Base-by-base conservation (phyloP, 345 rosid species). In the Luvunga scandens region DNA sequence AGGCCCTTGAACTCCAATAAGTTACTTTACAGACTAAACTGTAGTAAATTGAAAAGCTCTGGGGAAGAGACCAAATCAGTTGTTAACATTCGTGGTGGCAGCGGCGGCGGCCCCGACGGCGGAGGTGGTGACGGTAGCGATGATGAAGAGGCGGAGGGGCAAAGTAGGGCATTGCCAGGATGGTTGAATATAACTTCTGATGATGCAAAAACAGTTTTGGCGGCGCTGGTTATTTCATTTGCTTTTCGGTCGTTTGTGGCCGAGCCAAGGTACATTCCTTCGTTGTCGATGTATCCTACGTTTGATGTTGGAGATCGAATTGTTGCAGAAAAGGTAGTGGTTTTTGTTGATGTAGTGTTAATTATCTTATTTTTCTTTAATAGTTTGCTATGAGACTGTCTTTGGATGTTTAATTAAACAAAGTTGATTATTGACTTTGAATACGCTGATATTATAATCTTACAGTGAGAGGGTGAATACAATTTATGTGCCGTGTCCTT, bases 271-370 rank as follows among this genome's bases (percentile, higher is more conserved):
- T 96, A 82, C 80, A 96, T 96, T 81, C 98, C 99, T 84, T 94
- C 98, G 71, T 80, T 96, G 90, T 96, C 98, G 38, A 96, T 96
- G 99, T 96, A 94, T 90, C 99, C 99, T 38, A 94, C 97, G 24
- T 94, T 96, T 82, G 97, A 94, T 86, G 97, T 92, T 33, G 98
- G 99, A 69, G 99, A 96, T 75, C 89, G 97, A 81, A 80, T 94
- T 72, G 91, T 94, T 77, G 97, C 98, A 12, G 98, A 96, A 87
- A 96, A 96, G 98, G 98, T 94, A 79, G 25, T 68, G 45, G 9
- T 78, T 69, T 27, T 69, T 78, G 24, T 69, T 27, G 18, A 24
- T 60, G 7, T 60, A 38, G 19, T 50, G 25, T 36, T 56, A 62
- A 38, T 18, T 28, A 16, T 56, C 33, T 64, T 33, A 13, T 66